Evolutionary conservation across 2,329 filamentous ascomycete genomes (phyloP).

Genomic region (Xylariaceae sp.): DNA sequence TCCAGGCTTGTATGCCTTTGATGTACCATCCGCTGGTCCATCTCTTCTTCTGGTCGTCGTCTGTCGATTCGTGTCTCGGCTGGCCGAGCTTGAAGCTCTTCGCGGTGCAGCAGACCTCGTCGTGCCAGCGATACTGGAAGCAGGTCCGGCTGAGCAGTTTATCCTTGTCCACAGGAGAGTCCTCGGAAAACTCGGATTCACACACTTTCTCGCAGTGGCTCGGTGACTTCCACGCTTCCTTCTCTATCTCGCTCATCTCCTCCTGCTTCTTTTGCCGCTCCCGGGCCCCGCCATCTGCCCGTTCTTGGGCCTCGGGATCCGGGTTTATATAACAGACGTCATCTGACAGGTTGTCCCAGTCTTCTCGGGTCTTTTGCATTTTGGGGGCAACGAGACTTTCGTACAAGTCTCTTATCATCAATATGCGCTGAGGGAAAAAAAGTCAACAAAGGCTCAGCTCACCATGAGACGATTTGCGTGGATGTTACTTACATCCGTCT

Average conservation of each 20-base stretch:
- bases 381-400: constrained; percentile 42
- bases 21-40: constrained; percentile 43
- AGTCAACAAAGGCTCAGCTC: no score
- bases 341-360: constrained; percentile 51
- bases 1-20: constrained; percentile 43
- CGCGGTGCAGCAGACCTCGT: constrained; percentile 39
- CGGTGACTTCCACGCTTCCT: constrained; percentile 39
- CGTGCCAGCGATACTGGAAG: constrained; percentile 43
- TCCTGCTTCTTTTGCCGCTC: constrained; percentile 34
- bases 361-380: constrained; percentile 36
- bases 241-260: constrained; percentile 38
- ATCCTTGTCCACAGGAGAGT: constrained; percentile 26
- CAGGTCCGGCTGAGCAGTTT: constrained; percentile 33
- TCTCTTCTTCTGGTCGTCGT: constrained; percentile 27
- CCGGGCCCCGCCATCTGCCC: constrained; percentile 28
- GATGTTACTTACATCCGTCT: constrained; percentile 34
- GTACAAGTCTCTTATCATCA: constrained; percentile 47
- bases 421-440: constrained; percentile 31
- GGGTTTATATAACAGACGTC: constrained; percentile 41
- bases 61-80: constrained; percentile 30
- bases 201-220: constrained; percentile 48
- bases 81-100: constrained; percentile 40
- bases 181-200: constrained; percentile 33
- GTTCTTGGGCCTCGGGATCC: constrained; percentile 32
- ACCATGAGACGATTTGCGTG: background rate